phyloP scores from a whole-genome alignment of 2,329 filamentous ascomycete species.

The Hyphodiscus sp. region DNA sequence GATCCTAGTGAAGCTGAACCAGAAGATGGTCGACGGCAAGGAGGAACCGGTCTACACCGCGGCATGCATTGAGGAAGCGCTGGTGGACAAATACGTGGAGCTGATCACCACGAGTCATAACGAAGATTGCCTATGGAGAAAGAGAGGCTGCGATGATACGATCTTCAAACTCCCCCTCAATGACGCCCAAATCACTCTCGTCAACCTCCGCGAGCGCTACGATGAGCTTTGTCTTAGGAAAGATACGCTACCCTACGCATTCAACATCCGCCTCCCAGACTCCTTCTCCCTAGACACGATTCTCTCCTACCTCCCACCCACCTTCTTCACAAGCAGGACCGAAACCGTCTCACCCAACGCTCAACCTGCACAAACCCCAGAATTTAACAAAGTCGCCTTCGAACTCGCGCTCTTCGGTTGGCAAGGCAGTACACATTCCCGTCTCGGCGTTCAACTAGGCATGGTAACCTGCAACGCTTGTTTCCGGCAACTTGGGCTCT shows the following conservation, averaged over 20 bases:
- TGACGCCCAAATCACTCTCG: conserved; percentile 52
- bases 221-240: conserved; percentile 50
- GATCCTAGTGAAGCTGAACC: conserved; percentile 71
- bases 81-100: conserved; percentile 70
- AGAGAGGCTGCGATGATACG: conserved; percentile 73
- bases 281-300: conserved; percentile 44
- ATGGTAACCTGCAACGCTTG: conserved; percentile 70
- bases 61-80: conserved; percentile 59
- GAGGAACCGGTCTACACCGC: conserved; percentile 47
- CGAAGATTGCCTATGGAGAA: conserved; percentile 79
- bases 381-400: conserved; percentile 56
- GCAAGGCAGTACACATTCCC: conserved; percentile 45
- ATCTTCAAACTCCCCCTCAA: conserved; percentile 57
- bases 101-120: conserved; percentile 70
- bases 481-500: conserved; percentile 80
- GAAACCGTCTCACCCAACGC: background rate
- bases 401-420: conserved; percentile 68
- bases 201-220: conserved; percentile 56
- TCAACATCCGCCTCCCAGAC: conserved; percentile 49
- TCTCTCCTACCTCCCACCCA: conserved; percentile 42
- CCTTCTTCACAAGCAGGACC: conserved; percentile 47
- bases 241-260: conserved; percentile 53
- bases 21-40: conserved; percentile 50
- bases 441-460: conserved; percentile 27
- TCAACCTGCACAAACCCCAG: background rate